A percentile compares a stretch with the other conserved stretches of the same genome.
These are phyloP conservation scores for Saturnispora halmiae DNA, from an alignment of 805 yeast genomes.

Conservation along the genomic window DNA sequence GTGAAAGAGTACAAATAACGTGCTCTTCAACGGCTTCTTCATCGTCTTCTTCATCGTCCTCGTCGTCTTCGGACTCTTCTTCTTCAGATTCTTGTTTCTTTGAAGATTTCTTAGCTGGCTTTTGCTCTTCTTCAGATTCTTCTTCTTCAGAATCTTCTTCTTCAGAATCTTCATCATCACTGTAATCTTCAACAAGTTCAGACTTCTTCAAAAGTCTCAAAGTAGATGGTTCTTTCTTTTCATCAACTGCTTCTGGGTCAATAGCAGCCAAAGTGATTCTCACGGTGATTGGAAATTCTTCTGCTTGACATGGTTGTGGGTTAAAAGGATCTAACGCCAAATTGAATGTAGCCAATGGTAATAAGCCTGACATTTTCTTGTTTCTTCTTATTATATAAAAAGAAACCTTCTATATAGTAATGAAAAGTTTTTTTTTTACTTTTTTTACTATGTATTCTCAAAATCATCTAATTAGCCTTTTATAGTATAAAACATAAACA, in stretches of 20 bases:
- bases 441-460: background rate
- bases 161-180: constrained; percentile 29
- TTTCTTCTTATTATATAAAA: too few species aligned
- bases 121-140: constrained; percentile 31
- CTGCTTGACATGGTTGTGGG: constrained; percentile 80
- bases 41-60: constrained; percentile 49
- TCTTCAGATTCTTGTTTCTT: constrained; percentile 27
- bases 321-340: constrained; percentile 78
- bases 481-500: constrained; percentile 10
- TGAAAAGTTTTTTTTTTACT: background rate
- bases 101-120: constrained; percentile 26
- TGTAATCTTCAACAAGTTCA: constrained; percentile 36
- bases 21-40: constrained; percentile 77
- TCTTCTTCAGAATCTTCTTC: constrained; percentile 36
- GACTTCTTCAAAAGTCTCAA: constrained; percentile 76
- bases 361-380: constrained; percentile 50
- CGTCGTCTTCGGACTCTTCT: constrained; percentile 40
- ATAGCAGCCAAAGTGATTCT: constrained; percentile 92
- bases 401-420: too few species aligned
- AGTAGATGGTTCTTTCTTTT: constrained; percentile 75
- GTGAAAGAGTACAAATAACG: constrained; percentile 83
- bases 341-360: constrained; percentile 83
- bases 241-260: constrained; percentile 83
- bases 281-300: constrained; percentile 80
- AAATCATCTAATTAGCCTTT: background rate